Percentiles rank a stretch among this genome's conserved stretches.
Evolutionary conservation across 768 basidiomycete species (phyloP).

Genomic region (Hysterangium stoloniferum): DNA sequence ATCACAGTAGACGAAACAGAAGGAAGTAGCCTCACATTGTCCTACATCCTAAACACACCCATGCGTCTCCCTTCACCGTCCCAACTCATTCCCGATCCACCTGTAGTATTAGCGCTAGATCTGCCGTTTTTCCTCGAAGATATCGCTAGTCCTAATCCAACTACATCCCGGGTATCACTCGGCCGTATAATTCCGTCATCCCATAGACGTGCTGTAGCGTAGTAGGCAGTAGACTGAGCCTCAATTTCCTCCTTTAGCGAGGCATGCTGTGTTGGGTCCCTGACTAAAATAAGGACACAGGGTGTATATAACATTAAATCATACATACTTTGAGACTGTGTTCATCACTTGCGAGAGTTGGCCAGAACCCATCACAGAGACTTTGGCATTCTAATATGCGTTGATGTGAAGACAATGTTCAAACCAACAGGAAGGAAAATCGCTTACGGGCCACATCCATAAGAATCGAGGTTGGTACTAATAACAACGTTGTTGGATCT

Average conservation of each 20-base stretch:
- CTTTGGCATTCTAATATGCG: slow-evolving; percentile 66
- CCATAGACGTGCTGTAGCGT: slow-evolving; percentile 90
- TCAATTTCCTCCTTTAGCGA: slow-evolving; percentile 79
- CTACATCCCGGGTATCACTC: slow-evolving; percentile 77
- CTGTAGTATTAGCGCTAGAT: background rate
- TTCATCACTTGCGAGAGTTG: slow-evolving; percentile 93
- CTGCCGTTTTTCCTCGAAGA: slow-evolving; percentile 34
- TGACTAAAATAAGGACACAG: slow-evolving; percentile 21
- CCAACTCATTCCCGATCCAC: slow-evolving; percentile 10
- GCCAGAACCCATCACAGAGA: slow-evolving; percentile 92
- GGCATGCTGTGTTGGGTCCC: slow-evolving; percentile 73
- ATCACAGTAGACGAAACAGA: no score
- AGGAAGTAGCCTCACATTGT: slow-evolving; percentile 2
- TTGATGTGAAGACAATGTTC: background rate
- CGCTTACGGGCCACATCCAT: slow-evolving; percentile 94
- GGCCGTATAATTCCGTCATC: slow-evolving; percentile 90
- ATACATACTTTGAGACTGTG: slow-evolving; percentile 66
- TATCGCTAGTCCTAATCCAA: slow-evolving; percentile 85
- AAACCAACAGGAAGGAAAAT: slow-evolving; percentile 9
- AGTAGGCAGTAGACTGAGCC: slow-evolving; percentile 76
- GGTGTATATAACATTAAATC: slow-evolving; percentile 1
- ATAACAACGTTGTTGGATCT: slow-evolving; percentile 7
- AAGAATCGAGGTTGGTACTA: slow-evolving; percentile 92
- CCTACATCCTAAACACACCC: slow-evolving; percentile 87
- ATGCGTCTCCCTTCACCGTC: slow-evolving; percentile 58